Evolutionary conservation across 805 yeast species (phyloP).

Genomic region (Pichia membranifaciens): DNA sequence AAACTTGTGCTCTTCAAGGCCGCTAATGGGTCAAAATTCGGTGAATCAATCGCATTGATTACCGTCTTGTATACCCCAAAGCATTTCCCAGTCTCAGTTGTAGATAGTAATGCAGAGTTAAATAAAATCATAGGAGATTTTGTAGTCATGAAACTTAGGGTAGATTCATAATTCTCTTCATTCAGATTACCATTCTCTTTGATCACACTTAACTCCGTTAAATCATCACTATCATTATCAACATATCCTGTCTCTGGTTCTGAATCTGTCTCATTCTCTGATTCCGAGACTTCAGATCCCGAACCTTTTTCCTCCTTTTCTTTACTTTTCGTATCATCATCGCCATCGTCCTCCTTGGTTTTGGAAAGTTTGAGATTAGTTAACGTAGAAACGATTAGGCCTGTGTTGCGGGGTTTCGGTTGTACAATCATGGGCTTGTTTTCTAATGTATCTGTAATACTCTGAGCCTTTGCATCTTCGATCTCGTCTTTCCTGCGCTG

Average conservation of each 20-base stretch:
- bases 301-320: conserved; percentile 36
- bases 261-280: conserved; percentile 22
- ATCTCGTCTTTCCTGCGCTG: conserved; percentile 16
- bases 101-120: conserved; percentile 41
- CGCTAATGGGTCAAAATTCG: conserved; percentile 42
- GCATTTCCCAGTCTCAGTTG: conserved; percentile 32
- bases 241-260: conserved; percentile 10
- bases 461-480: background rate
- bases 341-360: conserved; percentile 1
- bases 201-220: background rate
- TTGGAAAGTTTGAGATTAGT: conserved; percentile 5
- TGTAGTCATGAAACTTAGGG: conserved; percentile 53
- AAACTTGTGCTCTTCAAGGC: conserved; percentile 30
- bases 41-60: conserved; percentile 37
- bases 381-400: background rate
- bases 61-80: conserved; percentile 66
- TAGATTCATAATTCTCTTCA: conserved; percentile 24
- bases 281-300: conserved; percentile 38
- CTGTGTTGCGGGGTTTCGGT: conserved; percentile 13
- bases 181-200: background rate
- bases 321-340: conserved; percentile 26
- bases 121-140: conserved; percentile 65
- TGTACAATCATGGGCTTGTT: conserved; percentile 5
- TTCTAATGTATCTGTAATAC: background rate
- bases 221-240: background rate